phyloP scores from a whole-genome alignment of 371 early-diverging fungal genomes.

The Umbelopsis sp. region DNA sequence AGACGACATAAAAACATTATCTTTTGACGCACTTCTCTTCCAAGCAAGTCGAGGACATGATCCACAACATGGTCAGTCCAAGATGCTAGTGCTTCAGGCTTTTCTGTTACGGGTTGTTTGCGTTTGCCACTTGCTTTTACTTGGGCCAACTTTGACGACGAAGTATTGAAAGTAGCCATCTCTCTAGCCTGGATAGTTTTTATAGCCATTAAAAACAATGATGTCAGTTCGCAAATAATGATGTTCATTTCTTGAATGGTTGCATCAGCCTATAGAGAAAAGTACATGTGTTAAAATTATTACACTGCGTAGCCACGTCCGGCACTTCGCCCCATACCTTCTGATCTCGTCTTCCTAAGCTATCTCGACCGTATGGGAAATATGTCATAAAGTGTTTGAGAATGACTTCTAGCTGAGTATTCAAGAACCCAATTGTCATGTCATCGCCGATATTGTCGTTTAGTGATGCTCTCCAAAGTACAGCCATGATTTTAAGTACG shows the following conservation, averaged over 20 bases:
- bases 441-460: slow-evolving; percentile 27
- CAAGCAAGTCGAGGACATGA: slow-evolving; percentile 54
- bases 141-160: background rate
- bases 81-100: slow-evolving; percentile 25
- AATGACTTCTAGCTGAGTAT: slow-evolving; percentile 53
- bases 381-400: slow-evolving; percentile 68
- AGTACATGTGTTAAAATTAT: background rate
- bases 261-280: slow-evolving; percentile 47
- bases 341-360: slow-evolving; percentile 46
- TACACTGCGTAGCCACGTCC: background rate
- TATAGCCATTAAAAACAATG: slow-evolving; percentile 59
- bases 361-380: slow-evolving; percentile 75
- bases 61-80: slow-evolving; percentile 62
- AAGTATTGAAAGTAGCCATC: background rate
- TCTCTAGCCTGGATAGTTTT: slow-evolving; percentile 25
- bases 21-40: slow-evolving; percentile 31
- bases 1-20: background rate
- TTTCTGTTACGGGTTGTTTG: slow-evolving; percentile 25
- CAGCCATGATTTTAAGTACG: slow-evolving; percentile 59
- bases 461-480: slow-evolving; percentile 69
- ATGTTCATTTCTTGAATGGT: slow-evolving; percentile 71
- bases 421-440: slow-evolving; percentile 41
- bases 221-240: slow-evolving; percentile 69
- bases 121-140: slow-evolving; percentile 15
- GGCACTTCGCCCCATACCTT: slow-evolving; percentile 38